Percentiles rank a stretch among this genome's conserved stretches.
These are phyloP conservation scores for Agaricus subrufescens DNA, from an alignment of 768 basidiomycete genomes.

Conservation along the genomic window DNA sequence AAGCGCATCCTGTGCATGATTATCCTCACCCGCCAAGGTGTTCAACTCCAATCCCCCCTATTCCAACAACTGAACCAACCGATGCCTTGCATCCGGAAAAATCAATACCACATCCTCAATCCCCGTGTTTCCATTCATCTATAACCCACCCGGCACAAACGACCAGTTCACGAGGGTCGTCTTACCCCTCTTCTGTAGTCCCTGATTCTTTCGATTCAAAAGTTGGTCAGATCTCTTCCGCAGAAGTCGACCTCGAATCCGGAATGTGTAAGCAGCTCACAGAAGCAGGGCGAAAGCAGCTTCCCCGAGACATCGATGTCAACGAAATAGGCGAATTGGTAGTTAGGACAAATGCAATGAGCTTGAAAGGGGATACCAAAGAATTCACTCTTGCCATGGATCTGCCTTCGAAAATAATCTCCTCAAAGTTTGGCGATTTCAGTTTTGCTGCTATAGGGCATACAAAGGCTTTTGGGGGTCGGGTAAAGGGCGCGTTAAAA, in stretches of 20 bases:
- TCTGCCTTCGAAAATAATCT: conserved; percentile 19
- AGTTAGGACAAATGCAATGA: conserved; percentile 9
- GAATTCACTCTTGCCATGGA: conserved; percentile 46
- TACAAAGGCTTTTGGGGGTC: conserved; percentile 2
- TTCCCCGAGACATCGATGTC: conserved; percentile 13
- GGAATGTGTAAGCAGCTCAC: background rate
- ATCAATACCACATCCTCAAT: conserved; percentile 1
- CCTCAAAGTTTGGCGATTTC: background rate
- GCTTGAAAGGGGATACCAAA: conserved; percentile 18
- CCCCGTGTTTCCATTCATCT: background rate
- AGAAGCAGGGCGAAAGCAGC: conserved; percentile 3
- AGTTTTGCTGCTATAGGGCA: conserved; percentile 4
- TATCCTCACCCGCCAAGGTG: conserved; percentile 2
- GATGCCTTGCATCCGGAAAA: background rate
- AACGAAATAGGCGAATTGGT: conserved; percentile 15
- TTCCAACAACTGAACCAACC: background rate
- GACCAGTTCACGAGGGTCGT: background rate
- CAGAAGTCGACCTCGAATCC: background rate
- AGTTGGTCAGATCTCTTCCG: background rate
- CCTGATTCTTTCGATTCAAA: background rate
- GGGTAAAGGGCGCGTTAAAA: background rate
- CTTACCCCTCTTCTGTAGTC: background rate
- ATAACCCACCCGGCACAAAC: background rate
- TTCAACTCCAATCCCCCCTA: background rate
- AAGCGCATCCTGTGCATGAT: conserved; percentile 4